phyloP scores from a whole-genome alignment of 225 moss, liverwort and hornwort genomes.

The Physcomitrium patens region DNA sequence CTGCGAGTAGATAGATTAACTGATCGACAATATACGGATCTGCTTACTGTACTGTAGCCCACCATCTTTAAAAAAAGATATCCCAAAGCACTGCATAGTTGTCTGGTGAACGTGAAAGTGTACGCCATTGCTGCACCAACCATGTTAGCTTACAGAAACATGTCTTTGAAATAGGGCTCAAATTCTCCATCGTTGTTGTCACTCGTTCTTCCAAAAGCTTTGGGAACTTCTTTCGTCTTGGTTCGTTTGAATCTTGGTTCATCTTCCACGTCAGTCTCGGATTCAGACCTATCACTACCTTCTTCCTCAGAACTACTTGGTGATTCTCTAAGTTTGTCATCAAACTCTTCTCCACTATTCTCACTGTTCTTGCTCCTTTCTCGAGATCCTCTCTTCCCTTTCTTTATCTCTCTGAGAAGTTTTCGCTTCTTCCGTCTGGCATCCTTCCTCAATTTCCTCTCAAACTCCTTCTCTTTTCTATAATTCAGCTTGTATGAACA shows the following conservation, averaged over 20 bases:
- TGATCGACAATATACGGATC: conserved; percentile 5
- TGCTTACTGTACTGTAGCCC: not conserved
- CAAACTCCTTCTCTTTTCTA: conserved; percentile 82
- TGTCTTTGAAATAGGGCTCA: conserved; percentile 85
- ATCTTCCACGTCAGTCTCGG: conserved; percentile 33
- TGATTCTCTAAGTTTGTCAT: conserved; percentile 14
- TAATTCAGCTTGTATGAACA: conserved; percentile 92
- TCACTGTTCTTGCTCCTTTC: conserved; percentile 41
- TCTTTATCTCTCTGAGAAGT: conserved; percentile 32
- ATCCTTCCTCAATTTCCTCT: conserved; percentile 61
- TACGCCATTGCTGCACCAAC: conserved; percentile 4
- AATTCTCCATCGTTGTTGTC: conserved; percentile 68
- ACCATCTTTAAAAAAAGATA: conserved; percentile 12
- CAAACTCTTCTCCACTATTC: conserved; percentile 29
- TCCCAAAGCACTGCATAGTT: not conserved
- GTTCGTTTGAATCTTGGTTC: conserved; percentile 45
- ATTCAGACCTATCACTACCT: conserved; percentile 39
- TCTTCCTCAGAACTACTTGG: conserved; percentile 39
- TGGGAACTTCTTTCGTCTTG: conserved; percentile 11
- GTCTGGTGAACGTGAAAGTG: not conserved
- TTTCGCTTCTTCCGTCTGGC: conserved; percentile 60
- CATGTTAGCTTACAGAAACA: conserved; percentile 67
- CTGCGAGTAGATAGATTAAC: conserved; percentile 16
- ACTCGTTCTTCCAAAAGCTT: conserved; percentile 26
- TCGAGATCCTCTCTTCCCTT: conserved; percentile 36